These are phyloP conservation scores for Mycena rosella DNA, from an alignment of 768 basidiomycete species.

Conservation along the genomic window DNA sequence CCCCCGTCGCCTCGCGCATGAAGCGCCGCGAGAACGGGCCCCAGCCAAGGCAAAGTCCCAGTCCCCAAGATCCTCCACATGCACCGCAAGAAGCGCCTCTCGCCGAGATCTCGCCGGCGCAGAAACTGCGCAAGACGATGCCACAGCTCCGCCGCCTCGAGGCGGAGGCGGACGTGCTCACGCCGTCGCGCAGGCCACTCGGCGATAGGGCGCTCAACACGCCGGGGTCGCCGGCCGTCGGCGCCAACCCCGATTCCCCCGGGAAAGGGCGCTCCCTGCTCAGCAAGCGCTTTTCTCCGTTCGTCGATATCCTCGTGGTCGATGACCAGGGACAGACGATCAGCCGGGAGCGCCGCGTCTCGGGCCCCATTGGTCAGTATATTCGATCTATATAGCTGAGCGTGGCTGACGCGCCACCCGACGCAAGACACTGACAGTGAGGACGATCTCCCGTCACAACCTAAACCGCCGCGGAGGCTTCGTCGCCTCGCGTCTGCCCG, in stretches of 20 bases:
- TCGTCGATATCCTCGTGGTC: slow-evolving; percentile 74
- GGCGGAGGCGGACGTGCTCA: slow-evolving; percentile 36
- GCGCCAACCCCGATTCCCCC: slow-evolving; percentile 33
- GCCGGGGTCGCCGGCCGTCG: slow-evolving; percentile 49
- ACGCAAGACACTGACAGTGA: slow-evolving; percentile 30
- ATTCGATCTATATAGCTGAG: slow-evolving; percentile 1
- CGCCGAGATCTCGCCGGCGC: slow-evolving; percentile 51
- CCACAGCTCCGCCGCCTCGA: slow-evolving; percentile 47
- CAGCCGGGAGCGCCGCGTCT: slow-evolving; percentile 71
- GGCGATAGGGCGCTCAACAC: slow-evolving; percentile 39
- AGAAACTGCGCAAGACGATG: slow-evolving; percentile 47
- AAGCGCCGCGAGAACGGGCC: slow-evolving; percentile 58
- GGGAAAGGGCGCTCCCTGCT: slow-evolving; percentile 47
- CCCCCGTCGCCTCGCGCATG: slow-evolving; percentile 59
- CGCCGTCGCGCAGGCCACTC: slow-evolving; percentile 40
- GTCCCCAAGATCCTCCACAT: slow-evolving; percentile 57
- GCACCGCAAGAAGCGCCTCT: slow-evolving; percentile 55
- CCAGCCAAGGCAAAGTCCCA: slow-evolving; percentile 47
- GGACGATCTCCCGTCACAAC: slow-evolving; percentile 38
- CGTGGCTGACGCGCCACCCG: slow-evolving; percentile 7
- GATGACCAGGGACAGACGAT: slow-evolving; percentile 71
- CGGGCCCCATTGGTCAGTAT: slow-evolving; percentile 54
- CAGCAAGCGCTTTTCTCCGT: slow-evolving; percentile 55
- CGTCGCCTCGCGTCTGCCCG: slow-evolving; percentile 22
- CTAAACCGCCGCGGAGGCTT: slow-evolving; percentile 45